phyloP scores from a whole-genome alignment of 2,329 filamentous ascomycete genomes.

The Sporothrix globosa region DNA sequence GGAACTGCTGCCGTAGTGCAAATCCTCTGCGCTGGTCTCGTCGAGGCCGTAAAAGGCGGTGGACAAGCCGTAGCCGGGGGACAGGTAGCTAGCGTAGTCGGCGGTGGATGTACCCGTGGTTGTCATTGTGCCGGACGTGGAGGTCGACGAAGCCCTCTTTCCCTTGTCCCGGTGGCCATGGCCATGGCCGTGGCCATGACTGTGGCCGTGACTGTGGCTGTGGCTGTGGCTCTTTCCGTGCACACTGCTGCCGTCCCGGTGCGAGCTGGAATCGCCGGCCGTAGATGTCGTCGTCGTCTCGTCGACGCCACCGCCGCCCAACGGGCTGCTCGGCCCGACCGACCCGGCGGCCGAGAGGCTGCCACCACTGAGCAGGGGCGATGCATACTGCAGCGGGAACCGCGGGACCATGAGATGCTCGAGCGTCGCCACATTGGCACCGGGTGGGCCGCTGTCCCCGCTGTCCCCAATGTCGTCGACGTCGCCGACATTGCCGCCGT shows the following conservation, averaged over 20 bases:
- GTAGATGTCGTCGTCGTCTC: neutral
- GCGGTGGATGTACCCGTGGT: neutral
- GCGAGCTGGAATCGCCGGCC: neutral
- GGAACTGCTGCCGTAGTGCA: too few species aligned
- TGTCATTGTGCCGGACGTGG: neutral
- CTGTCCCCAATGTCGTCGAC: neutral
- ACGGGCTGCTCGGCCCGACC: constrained; percentile 29
- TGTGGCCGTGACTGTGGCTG: neutral
- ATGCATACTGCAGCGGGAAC: constrained; percentile 41
- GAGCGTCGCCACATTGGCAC: constrained; percentile 36
- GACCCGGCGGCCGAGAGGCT: constrained; percentile 16
- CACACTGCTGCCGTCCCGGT: neutral
- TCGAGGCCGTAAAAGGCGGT: constrained; percentile 34
- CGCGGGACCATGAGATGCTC: constrained; percentile 47
- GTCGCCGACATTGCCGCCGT: constrained; percentile 1
- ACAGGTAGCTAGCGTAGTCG: constrained; percentile 25
- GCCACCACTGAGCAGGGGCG: constrained; percentile 37
- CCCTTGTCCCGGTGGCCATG: constrained; percentile 15
- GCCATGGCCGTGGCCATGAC: constrained; percentile 2
- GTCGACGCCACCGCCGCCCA: neutral
- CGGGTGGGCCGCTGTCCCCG: neutral
- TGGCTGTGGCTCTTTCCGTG: neutral
- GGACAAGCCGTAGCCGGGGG: constrained; percentile 19
- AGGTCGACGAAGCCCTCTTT: constrained; percentile 9
- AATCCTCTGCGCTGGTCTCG: constrained; percentile 27